Percentiles rank a stretch among this genome's conserved stretches.
Evolutionary conservation across 805 yeast genomes (phyloP).

Genomic region (Candida nemodendra): DNA sequence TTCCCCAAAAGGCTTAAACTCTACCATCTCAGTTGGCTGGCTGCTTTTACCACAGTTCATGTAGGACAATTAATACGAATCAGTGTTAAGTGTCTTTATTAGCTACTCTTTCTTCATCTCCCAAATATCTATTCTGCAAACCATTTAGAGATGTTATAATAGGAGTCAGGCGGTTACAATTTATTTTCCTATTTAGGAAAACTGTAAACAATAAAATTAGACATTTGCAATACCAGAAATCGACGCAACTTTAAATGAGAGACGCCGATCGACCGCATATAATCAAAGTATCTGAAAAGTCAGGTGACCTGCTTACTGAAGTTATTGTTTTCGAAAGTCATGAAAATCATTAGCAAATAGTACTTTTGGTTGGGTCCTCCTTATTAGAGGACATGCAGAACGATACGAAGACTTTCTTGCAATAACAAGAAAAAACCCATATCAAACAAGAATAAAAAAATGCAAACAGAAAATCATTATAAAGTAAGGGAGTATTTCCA

Average conservation of each 20-base stretch:
- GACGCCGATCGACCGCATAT: no score
- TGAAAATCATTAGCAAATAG: no score
- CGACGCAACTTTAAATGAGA: constrained; percentile 7
- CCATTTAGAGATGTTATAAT: not conserved
- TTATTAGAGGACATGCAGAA: no score
- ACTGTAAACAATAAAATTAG: constrained; percentile 20
- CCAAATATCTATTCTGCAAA: not conserved
- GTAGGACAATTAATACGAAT: no score
- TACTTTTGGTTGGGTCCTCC: no score
- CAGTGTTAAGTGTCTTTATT: not conserved
- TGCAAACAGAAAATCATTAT: not conserved
- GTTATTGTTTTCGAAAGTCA: no score
- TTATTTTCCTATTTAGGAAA: constrained; percentile 13
- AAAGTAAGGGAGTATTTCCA: constrained; percentile 11
- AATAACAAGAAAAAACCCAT: no score
- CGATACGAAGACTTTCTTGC: no score
- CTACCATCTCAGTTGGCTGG: no score
- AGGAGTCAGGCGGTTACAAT: constrained; percentile 6
- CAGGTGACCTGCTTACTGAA: no score
- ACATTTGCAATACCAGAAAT: constrained; percentile 9
- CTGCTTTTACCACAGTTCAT: no score
- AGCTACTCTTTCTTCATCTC: not conserved
- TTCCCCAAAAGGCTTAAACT: constrained; percentile 4
- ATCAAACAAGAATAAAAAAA: constrained; percentile 1
- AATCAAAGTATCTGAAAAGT: no score